A percentile compares a stretch with the other conserved stretches of the same genome.
Evolutionary conservation across 768 basidiomycete species (phyloP).

Genomic region (Pleurotus ostreatus): DNA sequence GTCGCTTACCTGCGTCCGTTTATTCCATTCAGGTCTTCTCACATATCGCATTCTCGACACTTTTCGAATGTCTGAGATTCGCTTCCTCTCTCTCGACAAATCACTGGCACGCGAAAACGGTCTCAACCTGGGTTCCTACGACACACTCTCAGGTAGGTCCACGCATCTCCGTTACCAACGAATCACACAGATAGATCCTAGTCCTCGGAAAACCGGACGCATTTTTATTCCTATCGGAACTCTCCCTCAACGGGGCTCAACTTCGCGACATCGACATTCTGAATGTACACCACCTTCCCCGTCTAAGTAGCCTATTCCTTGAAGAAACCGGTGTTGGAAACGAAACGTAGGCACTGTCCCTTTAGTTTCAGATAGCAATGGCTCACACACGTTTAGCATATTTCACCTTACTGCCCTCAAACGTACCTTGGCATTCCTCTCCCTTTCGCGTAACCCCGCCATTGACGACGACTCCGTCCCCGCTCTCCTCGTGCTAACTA

Average conservation of each 20-base stretch:
- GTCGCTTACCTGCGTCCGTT: neutral
- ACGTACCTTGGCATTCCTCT: constrained; percentile 47
- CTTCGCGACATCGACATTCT: constrained; percentile 46
- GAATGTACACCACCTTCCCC: constrained; percentile 51
- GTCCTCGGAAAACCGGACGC: constrained; percentile 48
- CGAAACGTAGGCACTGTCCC: constrained; percentile 44
- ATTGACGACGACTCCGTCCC: constrained; percentile 57
- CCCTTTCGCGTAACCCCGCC: constrained; percentile 44
- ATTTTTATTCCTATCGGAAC: constrained; percentile 45
- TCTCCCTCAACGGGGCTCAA: constrained; percentile 43
- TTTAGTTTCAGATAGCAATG: neutral
- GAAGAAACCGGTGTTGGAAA: constrained; percentile 55
- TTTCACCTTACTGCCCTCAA: constrained; percentile 56
- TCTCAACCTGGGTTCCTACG: constrained; percentile 41
- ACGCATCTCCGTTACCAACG: too few species aligned
- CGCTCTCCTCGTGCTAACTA: constrained; percentile 44
- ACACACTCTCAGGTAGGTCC: constrained; percentile 38
- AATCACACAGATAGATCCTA: constrained; percentile 14
- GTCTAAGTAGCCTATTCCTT: constrained; percentile 40
- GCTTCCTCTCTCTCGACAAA: constrained; percentile 38
- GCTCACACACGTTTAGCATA: constrained; percentile 33
- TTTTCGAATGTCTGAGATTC: constrained; percentile 43
- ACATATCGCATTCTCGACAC: constrained; percentile 39
- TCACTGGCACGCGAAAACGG: constrained; percentile 46
- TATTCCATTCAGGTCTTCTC: constrained; percentile 36